Percentiles rank a stretch among this genome's conserved stretches.
phyloP scores from a whole-genome alignment of 306 rosid genomes.

The Begonia loranthoides region DNA sequence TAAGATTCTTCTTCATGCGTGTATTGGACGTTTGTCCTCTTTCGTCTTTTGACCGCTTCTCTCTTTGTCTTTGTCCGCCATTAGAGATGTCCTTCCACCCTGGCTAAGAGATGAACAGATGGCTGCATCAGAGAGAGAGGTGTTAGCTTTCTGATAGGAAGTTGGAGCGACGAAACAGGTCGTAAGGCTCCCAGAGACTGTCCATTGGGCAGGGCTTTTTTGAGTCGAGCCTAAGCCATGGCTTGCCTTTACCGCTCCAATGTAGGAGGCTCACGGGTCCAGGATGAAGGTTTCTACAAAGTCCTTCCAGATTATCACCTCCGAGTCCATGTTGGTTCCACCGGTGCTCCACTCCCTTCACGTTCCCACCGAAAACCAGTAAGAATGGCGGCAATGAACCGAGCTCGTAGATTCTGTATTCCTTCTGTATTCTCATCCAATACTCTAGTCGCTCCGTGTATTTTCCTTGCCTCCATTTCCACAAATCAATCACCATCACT shows the following conservation, averaged over 20 bases:
- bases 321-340: conserved; percentile 98
- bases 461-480: conserved; percentile 65
- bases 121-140: not conserved
- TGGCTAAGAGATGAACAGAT: not conserved
- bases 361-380: conserved; percentile 71
- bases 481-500: conserved; percentile 82
- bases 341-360: conserved; percentile 68
- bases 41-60: not conserved
- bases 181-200: conserved; percentile 85
- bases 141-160: conserved; percentile 39
- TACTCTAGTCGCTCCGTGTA: conserved; percentile 55
- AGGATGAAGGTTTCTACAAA: conserved; percentile 67
- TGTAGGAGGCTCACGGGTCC: conserved; percentile 83
- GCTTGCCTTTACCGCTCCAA: conserved; percentile 97
- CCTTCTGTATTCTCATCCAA: conserved; percentile 88
- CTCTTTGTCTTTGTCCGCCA: not conserved
- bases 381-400: conserved; percentile 84
- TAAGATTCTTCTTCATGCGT: too few species aligned
- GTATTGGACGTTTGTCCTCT: not conserved
- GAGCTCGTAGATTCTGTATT: conserved; percentile 64
- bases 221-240: conserved; percentile 76
- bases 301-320: conserved; percentile 70
- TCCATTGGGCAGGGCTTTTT: conserved; percentile 75
- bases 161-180: conserved; percentile 47
- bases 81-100: not conserved